These are phyloP conservation scores for Bryoerythrophyllum caledonicum DNA, from an alignment of 225 moss, liverwort and hornwort species.

Conservation along the genomic window DNA sequence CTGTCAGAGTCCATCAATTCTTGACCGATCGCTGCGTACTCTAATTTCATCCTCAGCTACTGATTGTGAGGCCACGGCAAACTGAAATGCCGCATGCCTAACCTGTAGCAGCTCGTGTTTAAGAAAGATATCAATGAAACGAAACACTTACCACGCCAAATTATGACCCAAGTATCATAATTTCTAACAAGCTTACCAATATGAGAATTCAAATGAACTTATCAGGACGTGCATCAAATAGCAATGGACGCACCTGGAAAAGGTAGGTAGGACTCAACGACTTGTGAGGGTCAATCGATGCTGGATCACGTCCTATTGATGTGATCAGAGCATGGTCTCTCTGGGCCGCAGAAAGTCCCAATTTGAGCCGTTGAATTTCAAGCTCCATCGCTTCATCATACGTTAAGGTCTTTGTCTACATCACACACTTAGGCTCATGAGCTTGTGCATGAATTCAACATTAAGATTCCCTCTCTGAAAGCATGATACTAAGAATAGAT, in stretches of 20 bases:
- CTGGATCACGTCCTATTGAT: constrained; percentile 82
- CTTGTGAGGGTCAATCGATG: constrained; percentile 82
- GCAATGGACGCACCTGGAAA: constrained; percentile 59
- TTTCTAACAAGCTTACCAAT: background rate
- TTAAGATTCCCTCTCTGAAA: constrained; percentile 6
- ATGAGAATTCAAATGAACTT: background rate
- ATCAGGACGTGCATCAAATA: constrained; percentile 13
- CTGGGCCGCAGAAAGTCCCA: constrained; percentile 81
- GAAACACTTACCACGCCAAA: background rate
- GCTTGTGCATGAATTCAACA: background rate
- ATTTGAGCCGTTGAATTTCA: constrained; percentile 74
- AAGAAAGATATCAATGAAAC: constrained; percentile 3
- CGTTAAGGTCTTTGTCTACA: constrained; percentile 56
- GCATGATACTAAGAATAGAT: background rate
- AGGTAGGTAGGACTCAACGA: constrained; percentile 51
- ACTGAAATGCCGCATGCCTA: constrained; percentile 59
- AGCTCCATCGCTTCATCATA: constrained; percentile 86
- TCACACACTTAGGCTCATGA: constrained; percentile 25
- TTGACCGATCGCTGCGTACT: constrained; percentile 55
- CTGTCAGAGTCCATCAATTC: constrained; percentile 26
- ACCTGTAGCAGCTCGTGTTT: constrained; percentile 43
- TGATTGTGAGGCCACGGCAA: constrained; percentile 53
- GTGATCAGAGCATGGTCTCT: constrained; percentile 75
- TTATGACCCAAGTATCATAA: background rate
- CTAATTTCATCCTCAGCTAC: constrained; percentile 69